Base-by-base conservation (phyloP, 2,329 filamentous ascomycete species). In the Teratosphaeria zuluensis region DNA sequence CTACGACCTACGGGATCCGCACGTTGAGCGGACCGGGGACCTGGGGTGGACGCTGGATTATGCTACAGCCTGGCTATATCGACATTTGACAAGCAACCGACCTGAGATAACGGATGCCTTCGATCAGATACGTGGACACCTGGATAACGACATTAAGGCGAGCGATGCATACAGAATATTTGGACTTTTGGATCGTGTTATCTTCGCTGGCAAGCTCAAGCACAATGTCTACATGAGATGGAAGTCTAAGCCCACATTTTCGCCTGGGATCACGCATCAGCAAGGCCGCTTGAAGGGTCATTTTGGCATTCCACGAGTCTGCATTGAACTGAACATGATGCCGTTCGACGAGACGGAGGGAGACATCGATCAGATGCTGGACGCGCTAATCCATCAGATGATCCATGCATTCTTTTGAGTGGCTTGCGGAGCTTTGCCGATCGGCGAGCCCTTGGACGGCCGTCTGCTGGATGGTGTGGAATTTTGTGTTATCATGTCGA, bases 361-460 rank as follows among this genome's bases (percentile, higher is more conserved):
- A 2, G 63, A 62, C 21, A 64, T 72, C 4, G 67, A 71, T 53
- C 67, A 73, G 11, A 64, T 75, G 30, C 61, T 76, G 14, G 73
- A 72, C 16, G 67, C 63, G 5, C 62, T 76, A 48, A 70, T 77
- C 5, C 75, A 77, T 58, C 75, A 77, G 52, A 77, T 77, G 75
- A 75, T 77, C 38, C 75, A 77, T 55, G 75, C 74, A 14, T 77
- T 73, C 63, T 75, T 77, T 58, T 67, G 77, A 2, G 66, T 76
- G n/a, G 71, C 72, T 55, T 77, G 75, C 55, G 73, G 73, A 8
- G 68, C 69, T 2, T 69, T 72, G 57, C 63, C 67, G 14, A 68
- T 69, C 33, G 66, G 68, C 4, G 65, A 64, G 0, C 66, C 60
- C 28, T 60, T 60, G 35, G 75, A 75, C 38, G 71, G 69, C 2